Evolutionary conservation across 179 eudicot species (phyloP).

Genomic region (Vitellaria paradoxa): DNA sequence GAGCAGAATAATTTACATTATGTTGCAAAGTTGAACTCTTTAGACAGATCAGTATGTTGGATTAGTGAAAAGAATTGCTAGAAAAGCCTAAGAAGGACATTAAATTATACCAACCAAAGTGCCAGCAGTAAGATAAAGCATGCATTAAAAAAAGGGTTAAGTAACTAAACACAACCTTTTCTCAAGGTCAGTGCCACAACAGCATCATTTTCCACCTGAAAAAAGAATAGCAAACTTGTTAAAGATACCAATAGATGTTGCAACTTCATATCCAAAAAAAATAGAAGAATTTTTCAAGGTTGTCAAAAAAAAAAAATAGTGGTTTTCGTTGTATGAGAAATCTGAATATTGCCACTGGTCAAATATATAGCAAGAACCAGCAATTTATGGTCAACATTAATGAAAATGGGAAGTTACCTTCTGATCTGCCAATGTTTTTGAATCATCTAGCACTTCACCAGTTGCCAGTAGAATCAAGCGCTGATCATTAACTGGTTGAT

Average conservation of each 20-base stretch:
- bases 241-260: neutral
- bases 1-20: neutral
- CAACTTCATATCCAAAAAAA: neutral
- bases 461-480: conserved; percentile 60
- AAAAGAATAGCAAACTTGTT: conserved; percentile 10
- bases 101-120: neutral
- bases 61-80: neutral
- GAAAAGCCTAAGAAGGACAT: neutral
- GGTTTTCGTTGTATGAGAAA: neutral
- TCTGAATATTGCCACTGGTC: neutral
- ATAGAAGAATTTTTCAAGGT: neutral
- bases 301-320: neutral
- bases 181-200: conserved; percentile 89
- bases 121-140: neutral
- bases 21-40: neutral
- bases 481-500: conserved; percentile 74
- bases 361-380: neutral
- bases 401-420: conserved; percentile 44
- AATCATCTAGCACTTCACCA: conserved; percentile 76
- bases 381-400: neutral
- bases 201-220: conserved; percentile 98
- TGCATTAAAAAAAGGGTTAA: neutral
- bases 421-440: conserved; percentile 91
- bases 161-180: conserved; percentile 53
- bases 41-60: neutral